Evolutionary conservation across 345 rosid genomes (phyloP), one percentile per base, ranked within the genome.

Genomic region (Anastatica hierochuntica): DNA sequence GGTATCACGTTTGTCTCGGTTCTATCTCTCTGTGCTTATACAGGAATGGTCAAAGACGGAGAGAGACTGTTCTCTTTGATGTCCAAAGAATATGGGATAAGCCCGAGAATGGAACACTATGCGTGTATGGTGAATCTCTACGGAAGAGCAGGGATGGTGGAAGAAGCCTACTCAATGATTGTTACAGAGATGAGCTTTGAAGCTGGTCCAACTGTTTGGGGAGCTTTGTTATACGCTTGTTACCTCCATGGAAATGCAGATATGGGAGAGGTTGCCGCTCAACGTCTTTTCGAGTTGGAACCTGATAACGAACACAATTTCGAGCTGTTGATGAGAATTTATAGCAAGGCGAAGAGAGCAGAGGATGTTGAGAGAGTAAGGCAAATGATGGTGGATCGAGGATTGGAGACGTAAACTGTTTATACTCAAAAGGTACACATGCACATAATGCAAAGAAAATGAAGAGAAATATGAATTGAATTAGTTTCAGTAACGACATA

Each of bases 151-250:
- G 95, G 90, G 29, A 53, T 77, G 73, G 39, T 85, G 12, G 45
- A 60, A 3, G 72, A 85, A 69, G 95, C 97, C 8, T 80, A 78
- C 63, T 57, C 66, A 12, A 52, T 80, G 49, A 69, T 90, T 34
- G 71, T 53, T 9, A 74, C 80, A 47, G 58, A 68, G 56, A 76
- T 90, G 86, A 83, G 52, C 53, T 56, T 69, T 47, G 83, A 83
- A 45, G 90, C 95, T 4, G 90, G 95, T 27, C 80, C 90, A 29
- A 76, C 88, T 9, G 88, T 76, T 40, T 86, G 97, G 95, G 94
- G 95, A 62, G 95, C 95, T 9, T 67, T 90, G 70, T 58, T 84
- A 27, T 78, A 86, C 73, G 83, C 80, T 35, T 83, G 90, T 70
- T 77, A 58, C 56, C 63, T 85, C 49, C 85, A 83, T 56, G 68